Evolutionary conservation across 2,329 filamentous ascomycete genomes (phyloP).

Genomic region (Myriangium duriaei): DNA sequence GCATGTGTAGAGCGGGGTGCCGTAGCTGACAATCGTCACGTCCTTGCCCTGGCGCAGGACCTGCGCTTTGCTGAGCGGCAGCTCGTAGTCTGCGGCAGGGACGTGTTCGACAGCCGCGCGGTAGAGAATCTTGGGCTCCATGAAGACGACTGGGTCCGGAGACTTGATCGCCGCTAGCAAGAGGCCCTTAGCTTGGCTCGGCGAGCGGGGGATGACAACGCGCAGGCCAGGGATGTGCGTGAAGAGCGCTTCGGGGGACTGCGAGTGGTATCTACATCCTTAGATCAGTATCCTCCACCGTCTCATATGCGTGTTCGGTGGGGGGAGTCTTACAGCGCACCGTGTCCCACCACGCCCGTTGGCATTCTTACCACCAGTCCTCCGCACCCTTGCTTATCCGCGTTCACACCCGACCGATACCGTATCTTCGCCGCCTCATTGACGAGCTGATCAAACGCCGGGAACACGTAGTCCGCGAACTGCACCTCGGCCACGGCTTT

Average conservation of each 20-base stretch:
- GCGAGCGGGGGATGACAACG: slow-evolving; percentile 76
- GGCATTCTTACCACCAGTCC: slow-evolving; percentile 85
- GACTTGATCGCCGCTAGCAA: slow-evolving; percentile 62
- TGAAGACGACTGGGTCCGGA: slow-evolving; percentile 80
- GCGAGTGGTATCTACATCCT: slow-evolving; percentile 68
- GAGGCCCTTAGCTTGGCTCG: slow-evolving; percentile 77
- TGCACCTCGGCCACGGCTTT: slow-evolving; percentile 88
- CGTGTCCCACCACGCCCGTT: slow-evolving; percentile 78
- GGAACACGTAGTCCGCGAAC: slow-evolving; percentile 89
- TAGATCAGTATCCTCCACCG: too few relatives aligned
- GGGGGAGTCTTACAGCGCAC: slow-evolving; percentile 51
- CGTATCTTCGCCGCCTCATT: slow-evolving; percentile 86
- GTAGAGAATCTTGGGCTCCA: slow-evolving; percentile 91
- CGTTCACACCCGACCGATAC: slow-evolving; percentile 53
- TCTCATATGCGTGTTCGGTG: too few relatives aligned
- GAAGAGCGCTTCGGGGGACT: slow-evolving; percentile 80
- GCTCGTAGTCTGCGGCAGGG: slow-evolving; percentile 64
- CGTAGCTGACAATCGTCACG: slow-evolving; percentile 76
- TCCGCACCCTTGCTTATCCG: slow-evolving; percentile 39
- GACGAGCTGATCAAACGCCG: slow-evolving; percentile 86
- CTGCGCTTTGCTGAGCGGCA: slow-evolving; percentile 78
- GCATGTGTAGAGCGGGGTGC: slow-evolving; percentile 78
- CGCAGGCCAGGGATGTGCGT: slow-evolving; percentile 75
- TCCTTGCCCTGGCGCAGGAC: slow-evolving; percentile 68
- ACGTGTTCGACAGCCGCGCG: slow-evolving; percentile 87